Percentiles rank a stretch among this genome's conserved stretches.
These are phyloP conservation scores for Backusella australiensis DNA, from an alignment of 192 early-diverging fungal genomes.

Conservation along the genomic window DNA sequence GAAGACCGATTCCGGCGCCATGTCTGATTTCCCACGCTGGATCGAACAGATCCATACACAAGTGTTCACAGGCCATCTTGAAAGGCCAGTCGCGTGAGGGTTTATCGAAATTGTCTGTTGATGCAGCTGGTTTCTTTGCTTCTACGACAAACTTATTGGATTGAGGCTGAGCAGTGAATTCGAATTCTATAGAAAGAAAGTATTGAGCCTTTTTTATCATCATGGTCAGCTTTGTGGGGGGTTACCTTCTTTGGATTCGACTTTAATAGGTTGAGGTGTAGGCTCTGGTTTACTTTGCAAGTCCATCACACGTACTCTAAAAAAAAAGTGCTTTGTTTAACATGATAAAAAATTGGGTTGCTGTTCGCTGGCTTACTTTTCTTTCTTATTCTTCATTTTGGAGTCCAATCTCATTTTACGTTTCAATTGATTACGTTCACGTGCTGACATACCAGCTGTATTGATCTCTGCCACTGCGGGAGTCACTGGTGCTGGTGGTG, in stretches of 20 bases:
- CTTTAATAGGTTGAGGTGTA: conserved; percentile 32
- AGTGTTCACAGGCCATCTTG: conserved; percentile 53
- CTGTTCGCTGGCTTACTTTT: conserved; percentile 53
- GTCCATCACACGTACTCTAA: conserved; percentile 45
- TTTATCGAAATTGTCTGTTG: conserved; percentile 25
- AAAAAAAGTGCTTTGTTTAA: background rate
- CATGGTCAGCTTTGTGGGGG: background rate
- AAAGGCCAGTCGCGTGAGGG: conserved; percentile 52
- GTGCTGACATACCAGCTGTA: conserved; percentile 81
- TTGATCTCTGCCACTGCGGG: conserved; percentile 46
- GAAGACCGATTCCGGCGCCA: conserved; percentile 92
- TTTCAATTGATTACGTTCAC: conserved; percentile 87
- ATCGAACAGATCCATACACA: conserved; percentile 60
- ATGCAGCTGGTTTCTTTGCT: conserved; percentile 47
- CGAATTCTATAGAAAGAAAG: conserved; percentile 27
- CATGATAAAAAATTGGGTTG: background rate
- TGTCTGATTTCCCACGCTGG: conserved; percentile 92
- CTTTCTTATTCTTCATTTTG: conserved; percentile 65
- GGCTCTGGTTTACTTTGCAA: conserved; percentile 26
- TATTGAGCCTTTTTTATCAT: background rate
- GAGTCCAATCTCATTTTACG: conserved; percentile 80
- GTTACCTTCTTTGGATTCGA: conserved; percentile 28
- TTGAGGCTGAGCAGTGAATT: conserved; percentile 58
- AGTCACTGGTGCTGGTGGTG: conserved; percentile 28
- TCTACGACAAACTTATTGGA: conserved; percentile 69